Evolutionary conservation across 257 asterid species (phyloP).

Genomic region (Salvia miltiorrhiza): DNA sequence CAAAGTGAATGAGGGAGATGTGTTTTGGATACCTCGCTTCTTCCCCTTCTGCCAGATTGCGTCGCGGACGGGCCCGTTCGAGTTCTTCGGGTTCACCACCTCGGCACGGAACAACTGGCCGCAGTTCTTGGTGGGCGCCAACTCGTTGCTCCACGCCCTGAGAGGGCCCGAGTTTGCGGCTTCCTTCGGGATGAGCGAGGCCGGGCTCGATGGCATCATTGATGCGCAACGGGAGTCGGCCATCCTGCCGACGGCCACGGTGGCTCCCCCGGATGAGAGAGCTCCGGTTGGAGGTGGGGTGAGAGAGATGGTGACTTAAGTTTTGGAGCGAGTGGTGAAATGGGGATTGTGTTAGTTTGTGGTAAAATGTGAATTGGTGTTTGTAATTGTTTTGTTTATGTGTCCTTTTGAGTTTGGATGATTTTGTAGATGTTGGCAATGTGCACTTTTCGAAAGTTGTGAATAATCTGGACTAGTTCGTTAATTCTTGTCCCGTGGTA

Average conservation of each 20-base stretch:
- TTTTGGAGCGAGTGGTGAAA: slow-evolving; percentile 38
- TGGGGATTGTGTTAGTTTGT: slow-evolving; percentile 11
- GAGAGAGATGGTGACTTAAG: slow-evolving; percentile 28
- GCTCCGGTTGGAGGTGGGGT: not conserved
- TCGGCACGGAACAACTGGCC: slow-evolving; percentile 66
- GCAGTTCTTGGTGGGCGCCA: slow-evolving; percentile 67
- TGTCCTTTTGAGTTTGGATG: too few species aligned
- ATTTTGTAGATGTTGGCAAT: not conserved
- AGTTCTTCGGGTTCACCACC: slow-evolving; percentile 87
- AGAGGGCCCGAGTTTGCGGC: slow-evolving; percentile 69
- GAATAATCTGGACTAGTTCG: not conserved
- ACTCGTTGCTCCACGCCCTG: slow-evolving; percentile 51
- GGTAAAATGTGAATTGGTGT: not conserved
- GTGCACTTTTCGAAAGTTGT: not conserved
- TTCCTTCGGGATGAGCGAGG: slow-evolving; percentile 59
- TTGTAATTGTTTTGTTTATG: not conserved
- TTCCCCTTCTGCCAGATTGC: slow-evolving; percentile 93
- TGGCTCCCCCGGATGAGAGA: slow-evolving; percentile 40
- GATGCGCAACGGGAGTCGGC: slow-evolving; percentile 51
- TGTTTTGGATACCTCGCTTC: slow-evolving; percentile 73
- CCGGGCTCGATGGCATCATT: slow-evolving; percentile 36
- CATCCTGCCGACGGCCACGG: slow-evolving; percentile 48
- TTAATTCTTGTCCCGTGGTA: too few species aligned
- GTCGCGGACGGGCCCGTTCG: slow-evolving; percentile 67
- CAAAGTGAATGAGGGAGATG: slow-evolving; percentile 62